Evolutionary conservation across 2,329 filamentous ascomycete genomes (phyloP).

Genomic region (Microcyclospora tardicrescens): DNA sequence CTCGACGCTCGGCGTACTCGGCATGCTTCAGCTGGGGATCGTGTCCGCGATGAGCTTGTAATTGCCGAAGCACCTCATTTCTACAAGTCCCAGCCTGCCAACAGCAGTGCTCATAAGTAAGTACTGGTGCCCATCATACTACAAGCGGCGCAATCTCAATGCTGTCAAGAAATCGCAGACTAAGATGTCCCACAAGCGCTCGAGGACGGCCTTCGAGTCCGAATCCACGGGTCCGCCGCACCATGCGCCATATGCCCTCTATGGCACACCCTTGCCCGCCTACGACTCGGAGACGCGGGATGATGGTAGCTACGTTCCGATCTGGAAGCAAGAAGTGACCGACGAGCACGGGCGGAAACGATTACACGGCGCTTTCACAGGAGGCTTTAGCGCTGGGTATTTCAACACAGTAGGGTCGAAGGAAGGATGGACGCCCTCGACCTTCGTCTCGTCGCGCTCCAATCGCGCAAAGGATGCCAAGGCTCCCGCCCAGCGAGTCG

Average conservation of each 20-base stretch:
- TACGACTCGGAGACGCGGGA: conserved; percentile 65
- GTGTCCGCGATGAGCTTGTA: too few relatives aligned
- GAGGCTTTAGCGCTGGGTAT: conserved; percentile 94
- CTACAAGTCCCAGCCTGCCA: background rate
- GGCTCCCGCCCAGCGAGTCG: conserved; percentile 56
- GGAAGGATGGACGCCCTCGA: conserved; percentile 89
- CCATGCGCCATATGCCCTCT: conserved; percentile 62
- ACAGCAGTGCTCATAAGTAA: conserved; percentile 2
- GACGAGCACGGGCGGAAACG: conserved; percentile 85
- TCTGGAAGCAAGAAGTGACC: conserved; percentile 98
- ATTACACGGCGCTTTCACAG: conserved; percentile 90
- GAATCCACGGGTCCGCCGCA: conserved; percentile 28
- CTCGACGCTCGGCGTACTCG: too few relatives aligned
- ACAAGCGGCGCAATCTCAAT: conserved; percentile 12
- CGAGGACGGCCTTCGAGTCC: conserved; percentile 63
- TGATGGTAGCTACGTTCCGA: conserved; percentile 79
- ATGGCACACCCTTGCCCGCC: conserved; percentile 73
- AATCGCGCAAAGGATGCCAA: conserved; percentile 58
- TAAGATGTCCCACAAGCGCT: conserved; percentile 67
- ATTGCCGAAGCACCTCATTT: too few relatives aligned
- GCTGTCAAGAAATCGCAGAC: conserved; percentile 15
- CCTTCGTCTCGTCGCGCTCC: conserved; percentile 78
- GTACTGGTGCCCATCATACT: background rate
- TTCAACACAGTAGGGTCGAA: conserved; percentile 98
- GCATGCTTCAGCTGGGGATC: too few relatives aligned